phyloP scores from a whole-genome alignment of 2,329 filamentous ascomycete genomes.

The Periconia sp. region DNA sequence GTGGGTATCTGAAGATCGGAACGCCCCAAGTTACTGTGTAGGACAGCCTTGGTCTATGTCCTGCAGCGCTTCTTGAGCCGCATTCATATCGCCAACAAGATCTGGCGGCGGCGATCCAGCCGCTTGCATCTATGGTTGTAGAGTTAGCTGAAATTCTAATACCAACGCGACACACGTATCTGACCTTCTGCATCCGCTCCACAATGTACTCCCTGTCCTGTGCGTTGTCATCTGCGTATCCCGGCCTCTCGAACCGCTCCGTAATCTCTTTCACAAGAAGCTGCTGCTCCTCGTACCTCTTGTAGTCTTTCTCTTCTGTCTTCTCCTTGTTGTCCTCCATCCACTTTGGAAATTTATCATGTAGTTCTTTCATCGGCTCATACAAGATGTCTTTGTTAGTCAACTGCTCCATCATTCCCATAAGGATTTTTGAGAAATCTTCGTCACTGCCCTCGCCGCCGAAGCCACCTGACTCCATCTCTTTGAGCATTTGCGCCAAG shows the following conservation, averaged over 20 bases:
- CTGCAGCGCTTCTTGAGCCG: conserved; percentile 68
- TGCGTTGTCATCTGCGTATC: conserved; percentile 79
- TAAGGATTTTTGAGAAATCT: conserved; percentile 90
- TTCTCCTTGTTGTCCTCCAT: conserved; percentile 74
- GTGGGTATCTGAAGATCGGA: conserved; percentile 26
- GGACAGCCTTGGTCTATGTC: conserved; percentile 63
- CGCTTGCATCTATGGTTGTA: conserved; percentile 79
- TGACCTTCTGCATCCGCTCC: conserved; percentile 94
- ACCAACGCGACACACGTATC: neutral
- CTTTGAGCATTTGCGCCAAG: conserved; percentile 87
- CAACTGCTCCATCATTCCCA: conserved; percentile 98
- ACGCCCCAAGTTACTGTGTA: conserved; percentile 53
- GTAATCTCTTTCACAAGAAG: conserved; percentile 83
- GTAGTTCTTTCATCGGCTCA: conserved; percentile 96
- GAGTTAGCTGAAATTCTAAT: conserved; percentile 5
- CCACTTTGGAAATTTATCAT: conserved; percentile 92
- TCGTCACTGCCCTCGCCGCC: conserved; percentile 66
- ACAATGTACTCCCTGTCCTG: conserved; percentile 89
- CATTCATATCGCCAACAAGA: conserved; percentile 85
- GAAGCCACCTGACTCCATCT: conserved; percentile 69
- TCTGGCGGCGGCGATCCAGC: conserved; percentile 88
- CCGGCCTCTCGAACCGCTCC: conserved; percentile 77
- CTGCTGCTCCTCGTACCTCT: conserved; percentile 80
- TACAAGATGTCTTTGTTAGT: conserved; percentile 98
- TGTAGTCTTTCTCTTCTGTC: conserved; percentile 68